These are phyloP conservation scores for Pseudotsuga menziesii DNA, from an alignment of 75 land plant genomes.

Conservation along the genomic window DNA sequence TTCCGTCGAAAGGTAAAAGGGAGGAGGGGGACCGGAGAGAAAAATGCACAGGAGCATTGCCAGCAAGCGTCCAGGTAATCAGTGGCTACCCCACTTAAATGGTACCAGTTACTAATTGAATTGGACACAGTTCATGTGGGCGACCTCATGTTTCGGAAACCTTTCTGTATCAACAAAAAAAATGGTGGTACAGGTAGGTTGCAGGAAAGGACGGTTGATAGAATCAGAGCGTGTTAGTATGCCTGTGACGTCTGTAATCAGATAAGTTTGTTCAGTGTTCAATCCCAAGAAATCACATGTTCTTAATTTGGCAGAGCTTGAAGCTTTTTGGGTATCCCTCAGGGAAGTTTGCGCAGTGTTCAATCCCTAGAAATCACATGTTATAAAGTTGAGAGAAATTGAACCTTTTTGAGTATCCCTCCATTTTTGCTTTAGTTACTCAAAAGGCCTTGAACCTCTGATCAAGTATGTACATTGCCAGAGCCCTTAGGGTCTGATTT, in stretches of 20 bases:
- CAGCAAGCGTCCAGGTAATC: background rate
- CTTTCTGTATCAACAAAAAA: background rate
- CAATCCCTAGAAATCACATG: background rate
- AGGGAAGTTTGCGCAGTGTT: background rate
- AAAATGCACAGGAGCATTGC: background rate
- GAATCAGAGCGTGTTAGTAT: background rate
- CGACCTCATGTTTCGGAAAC: background rate
- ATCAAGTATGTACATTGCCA: background rate
- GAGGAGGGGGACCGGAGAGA: background rate
- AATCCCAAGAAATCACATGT: background rate
- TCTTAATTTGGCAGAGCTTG: background rate
- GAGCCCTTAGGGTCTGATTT: background rate
- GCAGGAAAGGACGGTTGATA: background rate
- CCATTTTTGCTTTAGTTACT: background rate
- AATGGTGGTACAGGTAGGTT: background rate
- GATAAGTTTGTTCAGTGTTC: background rate
- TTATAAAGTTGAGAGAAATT: background rate
- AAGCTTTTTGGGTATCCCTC: background rate
- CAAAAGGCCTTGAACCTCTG: background rate
- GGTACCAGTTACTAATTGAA: background rate
- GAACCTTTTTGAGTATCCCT: background rate
- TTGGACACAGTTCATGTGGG: background rate
- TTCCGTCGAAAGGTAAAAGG: background rate
- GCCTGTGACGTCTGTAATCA: background rate
- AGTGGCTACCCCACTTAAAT: background rate